Base-by-base conservation (phyloP, 306 rosid genomes). In the Ceratonia siliqua region DNA sequence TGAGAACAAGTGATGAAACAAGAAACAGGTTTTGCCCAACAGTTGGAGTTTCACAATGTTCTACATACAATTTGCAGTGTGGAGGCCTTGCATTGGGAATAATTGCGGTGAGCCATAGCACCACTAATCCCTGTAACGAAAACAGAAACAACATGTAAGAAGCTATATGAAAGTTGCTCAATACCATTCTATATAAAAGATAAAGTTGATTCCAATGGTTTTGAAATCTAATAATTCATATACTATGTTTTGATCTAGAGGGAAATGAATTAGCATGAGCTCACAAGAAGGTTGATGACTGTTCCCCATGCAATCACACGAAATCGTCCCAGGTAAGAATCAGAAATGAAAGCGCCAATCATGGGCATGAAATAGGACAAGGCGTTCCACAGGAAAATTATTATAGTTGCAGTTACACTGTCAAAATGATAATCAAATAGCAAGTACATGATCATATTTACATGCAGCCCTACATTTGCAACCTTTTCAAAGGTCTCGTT, bases 401-500 rank as follows among this genome's bases (percentile, higher is more conserved):
- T 39, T 46, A 50, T 84, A 28, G 82, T 64, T 54, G 73, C 92
- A 5, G 76, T 71, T 67, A 90, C 73, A 55, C 52, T 35, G 0
- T 82, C 88, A 18, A 84, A 5, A 74, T 87, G 85, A 78, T 93
- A 88, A 20, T 85, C 90, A 2, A 8, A 8, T 1, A 49, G 63
- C 45, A 93, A 72, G 82, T 93, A 91, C 65, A 77, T 2, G 27
- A 83, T 84, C 96, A 93, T 91, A 69, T 93, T 91, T 36, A 82
- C 82, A 43, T 82, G 89, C 33, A 89, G 89, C 33, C 98, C 97
- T 30, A 54, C 46, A 59, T 66, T 88, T 55, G 98, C 88, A 48
- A 89, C 91, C 82, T 87, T 91, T 62, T 93, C 97, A 66, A 93
- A 79, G 13, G 89, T 41, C 89, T 93, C 96, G 13, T 93, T 93